These are phyloP conservation scores for Madurella fahalii DNA, from an alignment of 2,329 filamentous ascomycete species.

Conservation along the genomic window DNA sequence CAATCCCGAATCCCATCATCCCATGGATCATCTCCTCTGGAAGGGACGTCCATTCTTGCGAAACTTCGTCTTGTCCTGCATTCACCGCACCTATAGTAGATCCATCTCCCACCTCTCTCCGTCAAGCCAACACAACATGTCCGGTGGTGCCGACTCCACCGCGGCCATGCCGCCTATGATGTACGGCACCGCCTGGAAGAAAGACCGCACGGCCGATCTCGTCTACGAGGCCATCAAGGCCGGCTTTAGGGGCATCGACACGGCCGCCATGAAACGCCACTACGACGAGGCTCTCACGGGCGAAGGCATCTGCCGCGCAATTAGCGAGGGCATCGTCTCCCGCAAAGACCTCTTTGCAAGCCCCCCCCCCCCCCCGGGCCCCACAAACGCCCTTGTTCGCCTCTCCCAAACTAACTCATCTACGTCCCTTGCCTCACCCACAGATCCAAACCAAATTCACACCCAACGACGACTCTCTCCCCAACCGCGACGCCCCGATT, in stretches of 20 bases:
- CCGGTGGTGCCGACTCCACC: conserved; percentile 11
- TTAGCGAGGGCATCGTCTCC: conserved; percentile 54
- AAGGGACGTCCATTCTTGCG: background rate
- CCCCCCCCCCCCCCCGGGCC: background rate
- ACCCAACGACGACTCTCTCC: conserved; percentile 52
- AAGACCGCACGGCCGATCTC: conserved; percentile 60
- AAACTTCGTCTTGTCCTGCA: background rate
- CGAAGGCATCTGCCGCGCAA: conserved; percentile 59
- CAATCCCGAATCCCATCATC: background rate
- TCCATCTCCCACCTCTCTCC: background rate
- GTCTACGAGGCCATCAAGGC: conserved; percentile 64
- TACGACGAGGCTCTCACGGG: conserved; percentile 72
- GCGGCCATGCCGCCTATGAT: conserved; percentile 51
- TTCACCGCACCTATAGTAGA: background rate
- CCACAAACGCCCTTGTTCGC: background rate
- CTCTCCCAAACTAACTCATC: conserved; percentile 4
- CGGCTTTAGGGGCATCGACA: conserved; percentile 73
- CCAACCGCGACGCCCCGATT: conserved; percentile 59
- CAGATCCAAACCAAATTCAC: conserved; percentile 84
- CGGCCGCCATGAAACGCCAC: conserved; percentile 72
- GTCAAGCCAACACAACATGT: conserved; percentile 1
- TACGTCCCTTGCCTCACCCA: background rate
- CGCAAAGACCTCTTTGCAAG: conserved; percentile 59
- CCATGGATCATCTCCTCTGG: background rate
- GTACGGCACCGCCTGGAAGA: conserved; percentile 88